phyloP scores from a whole-genome alignment of 176 grass and related monocot species.

The Musa troglodytarum region DNA sequence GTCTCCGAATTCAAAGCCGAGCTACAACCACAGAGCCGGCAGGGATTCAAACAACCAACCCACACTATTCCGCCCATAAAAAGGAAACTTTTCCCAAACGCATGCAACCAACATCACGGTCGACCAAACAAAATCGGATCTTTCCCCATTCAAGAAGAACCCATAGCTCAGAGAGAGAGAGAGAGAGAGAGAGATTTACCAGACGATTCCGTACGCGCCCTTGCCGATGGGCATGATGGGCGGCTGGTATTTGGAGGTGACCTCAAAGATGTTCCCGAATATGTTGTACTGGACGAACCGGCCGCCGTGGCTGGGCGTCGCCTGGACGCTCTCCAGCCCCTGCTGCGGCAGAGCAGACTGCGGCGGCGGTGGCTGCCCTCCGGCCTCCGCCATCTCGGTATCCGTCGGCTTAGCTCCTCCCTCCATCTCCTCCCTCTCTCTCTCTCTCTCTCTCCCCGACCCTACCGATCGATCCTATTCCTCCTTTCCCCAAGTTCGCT shows the following conservation, averaged over 20 bases:
- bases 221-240: constrained; percentile 95
- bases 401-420: constrained; percentile 50
- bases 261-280: constrained; percentile 93
- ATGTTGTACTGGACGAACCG: constrained; percentile 96
- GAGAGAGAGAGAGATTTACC: constrained; percentile 22
- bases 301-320: constrained; percentile 68
- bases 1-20: constrained; percentile 88
- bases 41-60: not conserved
- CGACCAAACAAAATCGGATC: not conserved
- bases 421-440: constrained; percentile 32
- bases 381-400: constrained; percentile 68
- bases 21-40: constrained; percentile 26
- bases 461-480: too few species aligned
- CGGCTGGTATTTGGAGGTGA: constrained; percentile 80
- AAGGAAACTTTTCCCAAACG: too few species aligned
- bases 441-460: not conserved
- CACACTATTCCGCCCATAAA: too few species aligned
- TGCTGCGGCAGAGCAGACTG: not conserved
- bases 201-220: constrained; percentile 96
- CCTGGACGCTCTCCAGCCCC: constrained; percentile 69
- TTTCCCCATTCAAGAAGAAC: not conserved
- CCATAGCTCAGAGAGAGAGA: not conserved
- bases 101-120: not conserved
- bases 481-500: too few species aligned
- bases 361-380: not conserved